Evolutionary conservation across 768 basidiomycete genomes (phyloP).

Genomic region (Boletus vermiculosoides): DNA sequence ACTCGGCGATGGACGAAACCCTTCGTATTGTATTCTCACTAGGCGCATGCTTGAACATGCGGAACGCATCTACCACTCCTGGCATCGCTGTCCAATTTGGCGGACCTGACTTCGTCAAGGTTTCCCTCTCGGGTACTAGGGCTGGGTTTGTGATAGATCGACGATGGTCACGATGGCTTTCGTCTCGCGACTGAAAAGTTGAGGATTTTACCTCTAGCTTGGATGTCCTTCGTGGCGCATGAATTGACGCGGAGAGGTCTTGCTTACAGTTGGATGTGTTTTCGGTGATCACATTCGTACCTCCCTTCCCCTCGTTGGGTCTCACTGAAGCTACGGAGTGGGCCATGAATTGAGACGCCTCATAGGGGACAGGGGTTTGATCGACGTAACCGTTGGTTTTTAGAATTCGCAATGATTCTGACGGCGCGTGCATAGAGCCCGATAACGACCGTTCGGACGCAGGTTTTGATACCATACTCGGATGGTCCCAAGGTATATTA

Average conservation of each 20-base stretch:
- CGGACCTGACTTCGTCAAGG: not conserved
- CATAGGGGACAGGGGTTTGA: not conserved
- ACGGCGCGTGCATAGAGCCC: slow-evolving; percentile 19
- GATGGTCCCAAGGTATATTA: not conserved
- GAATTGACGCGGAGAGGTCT: slow-evolving; percentile 12
- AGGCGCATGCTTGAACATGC: slow-evolving; percentile 12
- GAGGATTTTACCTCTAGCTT: not conserved
- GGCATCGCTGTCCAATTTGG: slow-evolving; percentile 22
- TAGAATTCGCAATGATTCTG: not conserved
- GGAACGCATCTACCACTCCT: slow-evolving; percentile 17
- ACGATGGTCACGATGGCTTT: not conserved
- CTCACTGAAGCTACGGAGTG: not conserved
- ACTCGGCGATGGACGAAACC: slow-evolving; percentile 4
- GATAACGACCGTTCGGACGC: slow-evolving; percentile 5
- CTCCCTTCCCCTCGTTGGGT: not conserved
- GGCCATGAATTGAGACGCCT: not conserved
- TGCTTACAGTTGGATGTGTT: not conserved
- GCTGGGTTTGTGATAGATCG: not conserved
- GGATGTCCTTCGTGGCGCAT: slow-evolving; percentile 4
- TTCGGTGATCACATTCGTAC: not conserved
- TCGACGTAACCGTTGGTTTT: not conserved
- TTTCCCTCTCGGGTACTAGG: not conserved
- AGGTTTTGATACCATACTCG: not conserved
- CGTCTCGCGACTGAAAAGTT: not conserved
- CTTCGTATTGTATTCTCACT: slow-evolving; percentile 4